phyloP scores from a whole-genome alignment of 2,329 filamentous ascomycete genomes.

The Sporothrix pseudoabietina region DNA sequence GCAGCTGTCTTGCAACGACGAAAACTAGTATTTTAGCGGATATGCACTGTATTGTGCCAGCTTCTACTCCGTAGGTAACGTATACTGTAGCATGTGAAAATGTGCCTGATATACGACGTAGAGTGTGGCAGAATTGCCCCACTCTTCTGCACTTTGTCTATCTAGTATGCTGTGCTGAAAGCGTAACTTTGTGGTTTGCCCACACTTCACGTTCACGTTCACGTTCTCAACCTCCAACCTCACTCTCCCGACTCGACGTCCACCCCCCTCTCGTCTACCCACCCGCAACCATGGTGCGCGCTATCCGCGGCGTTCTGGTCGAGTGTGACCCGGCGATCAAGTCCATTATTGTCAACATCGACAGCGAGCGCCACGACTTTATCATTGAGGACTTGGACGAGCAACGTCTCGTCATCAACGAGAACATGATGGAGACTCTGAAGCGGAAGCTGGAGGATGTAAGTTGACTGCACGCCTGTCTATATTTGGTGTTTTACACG shows the following conservation, averaged over 20 bases:
- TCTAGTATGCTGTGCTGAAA: not conserved
- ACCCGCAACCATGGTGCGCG: slow-evolving; percentile 33
- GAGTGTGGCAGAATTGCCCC: not conserved
- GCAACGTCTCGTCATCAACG: slow-evolving; percentile 72
- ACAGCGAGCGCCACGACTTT: slow-evolving; percentile 68
- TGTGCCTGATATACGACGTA: not conserved
- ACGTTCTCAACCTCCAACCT: not conserved
- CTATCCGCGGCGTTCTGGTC: slow-evolving; percentile 62
- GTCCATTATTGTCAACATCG: slow-evolving; percentile 78
- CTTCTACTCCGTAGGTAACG: not conserved
- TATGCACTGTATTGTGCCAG: not conserved
- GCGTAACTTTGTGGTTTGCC: not conserved
- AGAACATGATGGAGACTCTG: slow-evolving; percentile 67
- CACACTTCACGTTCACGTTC: not conserved
- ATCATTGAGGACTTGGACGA: slow-evolving; percentile 80
- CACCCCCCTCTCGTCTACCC: not conserved
- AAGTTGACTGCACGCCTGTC: slow-evolving; percentile 35
- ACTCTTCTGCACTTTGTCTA: not conserved
- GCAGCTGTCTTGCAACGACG: not conserved
- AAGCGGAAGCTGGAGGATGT: slow-evolving; percentile 71
- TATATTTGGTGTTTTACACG: not conserved
- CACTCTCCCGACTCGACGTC: not conserved
- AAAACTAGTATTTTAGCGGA: not conserved
- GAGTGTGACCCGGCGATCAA: slow-evolving; percentile 87
- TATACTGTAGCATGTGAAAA: not conserved